Evolutionary conservation across 371 early-diverging fungal genomes (phyloP).

Genomic region (Rhizoclosmatium hyalinum): DNA sequence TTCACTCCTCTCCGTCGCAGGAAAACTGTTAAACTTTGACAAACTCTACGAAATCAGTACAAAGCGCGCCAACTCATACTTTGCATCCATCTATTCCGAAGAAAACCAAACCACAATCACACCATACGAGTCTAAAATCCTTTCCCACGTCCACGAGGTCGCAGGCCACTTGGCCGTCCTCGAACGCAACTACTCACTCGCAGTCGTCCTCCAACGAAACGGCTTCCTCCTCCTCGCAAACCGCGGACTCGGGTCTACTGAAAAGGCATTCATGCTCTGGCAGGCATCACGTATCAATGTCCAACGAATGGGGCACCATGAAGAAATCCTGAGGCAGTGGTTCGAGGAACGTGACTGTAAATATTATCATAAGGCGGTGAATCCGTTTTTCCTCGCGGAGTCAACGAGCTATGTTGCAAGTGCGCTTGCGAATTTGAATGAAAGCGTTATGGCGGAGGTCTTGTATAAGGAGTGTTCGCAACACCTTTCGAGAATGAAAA

Average conservation of each 20-base stretch:
- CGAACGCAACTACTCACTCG: background rate
- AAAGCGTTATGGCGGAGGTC: background rate
- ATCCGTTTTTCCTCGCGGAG: constrained; percentile 2
- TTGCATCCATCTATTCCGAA: background rate
- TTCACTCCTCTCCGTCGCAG: background rate
- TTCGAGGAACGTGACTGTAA: background rate
- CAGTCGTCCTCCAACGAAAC: background rate
- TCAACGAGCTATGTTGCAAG: background rate
- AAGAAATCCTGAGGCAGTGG: constrained; percentile 4
- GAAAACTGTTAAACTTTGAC: background rate
- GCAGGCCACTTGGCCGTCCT: background rate
- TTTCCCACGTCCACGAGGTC: background rate
- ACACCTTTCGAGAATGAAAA: background rate
- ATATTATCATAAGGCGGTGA: background rate
- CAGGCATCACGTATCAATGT: background rate
- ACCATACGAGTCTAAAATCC: background rate
- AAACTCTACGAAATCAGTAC: background rate
- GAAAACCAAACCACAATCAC: background rate
- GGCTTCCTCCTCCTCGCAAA: background rate
- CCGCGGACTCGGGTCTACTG: background rate
- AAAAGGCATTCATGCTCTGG: background rate
- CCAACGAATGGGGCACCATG: constrained; percentile 5
- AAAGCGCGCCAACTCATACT: background rate
- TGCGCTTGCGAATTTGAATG: background rate
- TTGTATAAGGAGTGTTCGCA: background rate